Percentiles rank a stretch among this genome's conserved stretches.
These are phyloP conservation scores for Dactylellina drechsleri DNA, from an alignment of 2,329 filamentous ascomycete genomes.

Conservation along the genomic window DNA sequence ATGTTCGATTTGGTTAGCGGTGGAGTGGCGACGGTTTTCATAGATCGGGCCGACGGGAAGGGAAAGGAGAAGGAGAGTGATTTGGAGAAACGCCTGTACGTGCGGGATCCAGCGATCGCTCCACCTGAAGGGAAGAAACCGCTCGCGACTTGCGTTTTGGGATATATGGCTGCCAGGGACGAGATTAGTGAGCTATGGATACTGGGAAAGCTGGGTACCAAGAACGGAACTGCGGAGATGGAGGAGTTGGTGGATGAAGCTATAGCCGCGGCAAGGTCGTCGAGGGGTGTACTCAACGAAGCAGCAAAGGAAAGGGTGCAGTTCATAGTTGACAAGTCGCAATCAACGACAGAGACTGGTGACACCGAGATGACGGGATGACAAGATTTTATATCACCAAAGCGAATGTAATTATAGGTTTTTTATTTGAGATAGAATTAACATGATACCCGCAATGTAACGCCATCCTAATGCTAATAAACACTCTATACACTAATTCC, in stretches of 20 bases:
- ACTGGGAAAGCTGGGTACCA: slow-evolving; percentile 73
- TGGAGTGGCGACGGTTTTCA: slow-evolving; percentile 79
- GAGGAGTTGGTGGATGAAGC: slow-evolving; percentile 58
- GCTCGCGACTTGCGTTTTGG: slow-evolving; percentile 85
- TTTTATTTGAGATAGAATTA: slow-evolving; percentile 37
- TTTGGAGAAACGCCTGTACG: slow-evolving; percentile 23
- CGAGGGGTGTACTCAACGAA: slow-evolving; percentile 58
- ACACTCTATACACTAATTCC: slow-evolving; percentile 9
- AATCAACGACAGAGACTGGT: slow-evolving; percentile 8
- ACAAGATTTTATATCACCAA: neutral
- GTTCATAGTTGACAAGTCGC: slow-evolving; percentile 52
- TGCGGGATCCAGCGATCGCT: slow-evolving; percentile 38
- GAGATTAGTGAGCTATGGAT: slow-evolving; percentile 96
- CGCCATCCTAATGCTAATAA: slow-evolving; percentile 55
- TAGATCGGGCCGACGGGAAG: slow-evolving; percentile 65
- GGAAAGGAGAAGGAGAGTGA: slow-evolving; percentile 57
- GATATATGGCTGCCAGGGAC: slow-evolving; percentile 84
- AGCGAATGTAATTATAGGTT: slow-evolving; percentile 52
- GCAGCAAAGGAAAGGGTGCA: slow-evolving; percentile 57
- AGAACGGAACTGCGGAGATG: slow-evolving; percentile 51
- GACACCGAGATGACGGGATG: slow-evolving; percentile 52
- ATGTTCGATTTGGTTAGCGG: slow-evolving; percentile 90
- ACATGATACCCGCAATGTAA: slow-evolving; percentile 54
- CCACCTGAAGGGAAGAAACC: slow-evolving; percentile 29
- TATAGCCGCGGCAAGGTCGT: slow-evolving; percentile 55